A percentile compares a stretch with the other conserved stretches of the same genome.
Evolutionary conservation across 1,284 basidiomycete species (phyloP).

Genomic region (Cryptococcus sp.): DNA sequence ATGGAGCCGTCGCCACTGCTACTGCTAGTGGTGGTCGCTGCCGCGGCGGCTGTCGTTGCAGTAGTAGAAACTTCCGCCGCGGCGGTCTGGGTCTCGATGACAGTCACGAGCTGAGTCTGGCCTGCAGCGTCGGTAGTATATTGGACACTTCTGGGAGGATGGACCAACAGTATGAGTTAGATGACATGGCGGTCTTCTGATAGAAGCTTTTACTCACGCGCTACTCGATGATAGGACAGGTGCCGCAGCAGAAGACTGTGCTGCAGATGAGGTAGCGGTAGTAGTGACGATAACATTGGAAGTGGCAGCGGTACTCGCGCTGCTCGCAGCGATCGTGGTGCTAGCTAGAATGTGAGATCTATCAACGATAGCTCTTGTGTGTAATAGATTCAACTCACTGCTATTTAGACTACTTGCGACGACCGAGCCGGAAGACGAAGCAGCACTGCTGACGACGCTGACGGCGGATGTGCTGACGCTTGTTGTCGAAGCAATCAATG

Average conservation of each 20-base stretch:
- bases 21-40: constrained; percentile 6
- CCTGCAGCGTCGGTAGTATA: constrained; percentile 33
- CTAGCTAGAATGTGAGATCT: background rate
- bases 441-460: background rate
- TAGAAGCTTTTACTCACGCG: constrained; percentile 1
- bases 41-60: constrained; percentile 11
- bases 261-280: background rate
- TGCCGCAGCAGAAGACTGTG: background rate
- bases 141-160: constrained; percentile 7
- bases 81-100: constrained; percentile 22
- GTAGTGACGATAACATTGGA: constrained; percentile 6
- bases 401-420: background rate
- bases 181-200: too few species aligned
- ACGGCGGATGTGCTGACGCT: background rate
- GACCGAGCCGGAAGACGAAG: background rate
- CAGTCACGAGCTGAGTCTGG: constrained; percentile 31
- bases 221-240: constrained; percentile 1
- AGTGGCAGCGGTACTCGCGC: background rate
- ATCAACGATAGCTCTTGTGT: background rate
- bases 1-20: constrained; percentile 25
- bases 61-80: constrained; percentile 16
- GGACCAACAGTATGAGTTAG: too few species aligned
- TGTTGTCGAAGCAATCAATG: background rate
- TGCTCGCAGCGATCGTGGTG: background rate
- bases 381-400: background rate